phyloP scores from a whole-genome alignment of 2,329 filamentous ascomycete genomes.

The Beauveria rudraprayagi region DNA sequence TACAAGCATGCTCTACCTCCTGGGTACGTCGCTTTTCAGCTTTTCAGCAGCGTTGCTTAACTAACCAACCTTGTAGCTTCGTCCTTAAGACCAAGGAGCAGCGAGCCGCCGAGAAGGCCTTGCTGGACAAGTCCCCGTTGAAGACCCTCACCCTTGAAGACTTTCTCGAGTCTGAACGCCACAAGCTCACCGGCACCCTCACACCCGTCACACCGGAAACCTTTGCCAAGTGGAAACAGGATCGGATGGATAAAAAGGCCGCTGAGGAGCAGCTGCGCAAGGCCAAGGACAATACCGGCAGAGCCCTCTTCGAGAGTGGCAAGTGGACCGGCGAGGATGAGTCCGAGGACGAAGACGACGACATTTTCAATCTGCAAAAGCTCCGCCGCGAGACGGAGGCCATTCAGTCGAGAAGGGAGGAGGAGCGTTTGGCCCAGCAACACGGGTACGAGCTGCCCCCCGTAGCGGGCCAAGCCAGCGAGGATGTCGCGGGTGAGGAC shows the following conservation, averaged over 20 bases:
- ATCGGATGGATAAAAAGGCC: conserved; percentile 88
- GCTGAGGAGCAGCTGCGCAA: conserved; percentile 84
- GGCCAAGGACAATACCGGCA: conserved; percentile 91
- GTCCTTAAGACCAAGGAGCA: conserved; percentile 97
- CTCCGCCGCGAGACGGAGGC: conserved; percentile 79
- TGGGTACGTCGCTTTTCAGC: conserved; percentile 54
- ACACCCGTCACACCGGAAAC: conserved; percentile 90
- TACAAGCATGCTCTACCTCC: conserved; percentile 93
- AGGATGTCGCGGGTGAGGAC: conserved; percentile 9
- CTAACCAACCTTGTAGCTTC: conserved; percentile 53
- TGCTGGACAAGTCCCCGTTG: conserved; percentile 91
- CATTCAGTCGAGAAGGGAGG: conserved; percentile 65
- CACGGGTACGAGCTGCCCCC: conserved; percentile 19
- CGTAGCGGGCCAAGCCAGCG: neutral
- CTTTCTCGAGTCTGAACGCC: conserved; percentile 90
- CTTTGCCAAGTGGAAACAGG: conserved; percentile 96
- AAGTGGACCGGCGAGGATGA: conserved; percentile 72
- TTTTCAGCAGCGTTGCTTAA: conserved; percentile 9
- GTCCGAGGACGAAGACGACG: conserved; percentile 52
- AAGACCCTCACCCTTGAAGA: conserved; percentile 94
- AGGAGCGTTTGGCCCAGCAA: conserved; percentile 49
- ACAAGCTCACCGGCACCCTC: conserved; percentile 84
- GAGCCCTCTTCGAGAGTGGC: conserved; percentile 92
- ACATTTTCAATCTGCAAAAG: conserved; percentile 74
- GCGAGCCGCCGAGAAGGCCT: conserved; percentile 85